These are phyloP conservation scores for Verbena officinalis DNA, from an alignment of 257 asterid genomes.

Conservation along the genomic window DNA sequence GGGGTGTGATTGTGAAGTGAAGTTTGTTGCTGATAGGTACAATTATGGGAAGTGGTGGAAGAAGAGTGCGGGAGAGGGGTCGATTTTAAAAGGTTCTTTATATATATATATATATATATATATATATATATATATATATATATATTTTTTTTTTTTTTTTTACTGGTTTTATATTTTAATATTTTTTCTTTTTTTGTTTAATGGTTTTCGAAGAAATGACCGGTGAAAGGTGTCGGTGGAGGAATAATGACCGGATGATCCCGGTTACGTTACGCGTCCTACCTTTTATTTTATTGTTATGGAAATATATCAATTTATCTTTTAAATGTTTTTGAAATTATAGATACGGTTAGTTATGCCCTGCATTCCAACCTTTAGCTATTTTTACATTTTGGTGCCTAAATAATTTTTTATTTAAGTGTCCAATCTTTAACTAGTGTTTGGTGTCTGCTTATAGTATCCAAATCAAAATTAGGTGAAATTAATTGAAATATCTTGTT, in stretches of 20 bases:
- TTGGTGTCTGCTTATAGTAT: no score
- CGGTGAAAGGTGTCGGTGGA: conserved; percentile 72
- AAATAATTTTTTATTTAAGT: no score
- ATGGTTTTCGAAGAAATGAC: conserved; percentile 20
- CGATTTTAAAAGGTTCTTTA: conserved; percentile 13
- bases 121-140: not conserved
- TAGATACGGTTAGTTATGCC: no score
- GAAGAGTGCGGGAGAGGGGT: conserved; percentile 38
- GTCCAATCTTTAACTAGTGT: no score
- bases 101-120: not conserved
- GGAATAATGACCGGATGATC: conserved; percentile 55
- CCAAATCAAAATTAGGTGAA: no score
- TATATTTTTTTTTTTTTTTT: not conserved
- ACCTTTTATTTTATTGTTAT: not conserved
- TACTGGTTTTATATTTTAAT: no score
- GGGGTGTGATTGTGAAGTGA: conserved; percentile 23
- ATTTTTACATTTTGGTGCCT: no score
- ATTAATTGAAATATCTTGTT: no score
- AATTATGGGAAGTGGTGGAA: conserved; percentile 37
- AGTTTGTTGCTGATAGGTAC: conserved; percentile 7
- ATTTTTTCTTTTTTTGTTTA: no score
- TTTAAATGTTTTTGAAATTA: no score
- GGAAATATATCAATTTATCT: no score
- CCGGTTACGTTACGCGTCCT: conserved; percentile 61
- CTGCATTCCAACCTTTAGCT: no score